Evolutionary conservation across 805 yeast genomes (phyloP), one percentile per base, ranked within the genome.

Genomic region (Pichia scutulata): DNA sequence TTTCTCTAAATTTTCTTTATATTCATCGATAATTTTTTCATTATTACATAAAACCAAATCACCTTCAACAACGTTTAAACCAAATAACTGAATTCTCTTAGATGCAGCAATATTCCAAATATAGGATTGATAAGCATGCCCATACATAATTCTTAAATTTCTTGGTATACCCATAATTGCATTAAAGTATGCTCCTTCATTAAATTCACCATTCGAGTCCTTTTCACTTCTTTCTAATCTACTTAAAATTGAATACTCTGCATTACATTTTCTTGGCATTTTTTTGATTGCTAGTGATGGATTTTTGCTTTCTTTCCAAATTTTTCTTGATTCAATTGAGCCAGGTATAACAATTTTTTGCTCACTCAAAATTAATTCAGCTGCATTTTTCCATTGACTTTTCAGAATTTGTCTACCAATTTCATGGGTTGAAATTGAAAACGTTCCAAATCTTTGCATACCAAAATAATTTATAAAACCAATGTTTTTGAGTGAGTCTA

Each of bases 381-480:
- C 92, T 1, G 95, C 97, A 14, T 72, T 75, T 58, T 84, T 77
- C 89, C 95, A 93, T 50, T 89, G 81, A 36, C 78, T 80, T 45
- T 79, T 73, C 46, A 93, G 69, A 25, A 92, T 72, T 54, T 75
- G 75, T 54, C 78, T 79, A 45, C 99, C 99, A 48, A 90, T 74
- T 28, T 75, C 77, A 66, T 93, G 97, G 0, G 99, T 90, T 2
- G 98, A 88, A 26, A 89, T 75, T 13, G 97, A 86, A 62, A 89
- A 92, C 0, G 99, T 90, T 26, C 99, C 99, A 65, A 93, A 93
- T 62, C 99, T 74, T 71, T 93, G 99, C 90, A 93, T 84, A n/a
- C 99, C 99, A 65, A 78, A 93, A 63, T 93, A 93, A 66, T 93
- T 93, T 55, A 93, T 84, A 61, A 88, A 93, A 0, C 99, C 99